A percentile compares a stretch with the other conserved stretches of the same genome.
Evolutionary conservation across 805 yeast species (phyloP).

Genomic region (Ogataea degrootiae): DNA sequence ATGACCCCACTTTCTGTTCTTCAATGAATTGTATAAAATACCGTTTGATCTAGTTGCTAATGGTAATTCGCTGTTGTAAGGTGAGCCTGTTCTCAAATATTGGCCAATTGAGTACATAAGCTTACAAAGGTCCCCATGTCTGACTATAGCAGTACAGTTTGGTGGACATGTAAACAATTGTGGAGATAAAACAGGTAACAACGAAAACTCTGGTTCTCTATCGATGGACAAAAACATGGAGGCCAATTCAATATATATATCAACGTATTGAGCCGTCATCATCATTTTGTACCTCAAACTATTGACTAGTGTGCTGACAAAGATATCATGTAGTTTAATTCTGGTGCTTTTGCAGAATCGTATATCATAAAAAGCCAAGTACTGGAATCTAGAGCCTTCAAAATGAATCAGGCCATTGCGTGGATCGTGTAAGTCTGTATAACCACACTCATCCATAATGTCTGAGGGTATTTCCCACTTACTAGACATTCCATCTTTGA

Average conservation of each 20-base stretch:
- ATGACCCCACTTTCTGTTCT: constrained; percentile 73
- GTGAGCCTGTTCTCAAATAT: constrained; percentile 50
- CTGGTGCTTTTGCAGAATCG: constrained; percentile 68
- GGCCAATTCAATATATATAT: constrained; percentile 70
- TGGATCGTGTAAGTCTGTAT: constrained; percentile 26
- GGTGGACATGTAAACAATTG: constrained; percentile 91
- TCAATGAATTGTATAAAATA: constrained; percentile 38
- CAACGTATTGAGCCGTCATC: constrained; percentile 77
- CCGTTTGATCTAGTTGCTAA: constrained; percentile 29
- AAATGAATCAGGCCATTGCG: constrained; percentile 10
- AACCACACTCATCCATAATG: constrained; percentile 43
- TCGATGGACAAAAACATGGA: constrained; percentile 70
- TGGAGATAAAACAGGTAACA: constrained; percentile 67
- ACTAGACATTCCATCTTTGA: too few species aligned
- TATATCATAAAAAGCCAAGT: constrained; percentile 59
- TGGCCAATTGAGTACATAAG: constrained; percentile 61
- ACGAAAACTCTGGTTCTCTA: constrained; percentile 82
- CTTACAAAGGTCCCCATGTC: constrained; percentile 60
- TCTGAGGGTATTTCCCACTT: constrained; percentile 44
- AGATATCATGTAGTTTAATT: constrained; percentile 54
- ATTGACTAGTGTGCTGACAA: constrained; percentile 59
- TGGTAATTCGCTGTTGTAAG: background rate
- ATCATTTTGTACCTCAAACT: constrained; percentile 50
- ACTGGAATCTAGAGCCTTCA: constrained; percentile 53
- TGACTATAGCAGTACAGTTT: constrained; percentile 57